Evolutionary conservation across 805 yeast species (phyloP).

Genomic region (Kluyveromyces wickerhamii): DNA sequence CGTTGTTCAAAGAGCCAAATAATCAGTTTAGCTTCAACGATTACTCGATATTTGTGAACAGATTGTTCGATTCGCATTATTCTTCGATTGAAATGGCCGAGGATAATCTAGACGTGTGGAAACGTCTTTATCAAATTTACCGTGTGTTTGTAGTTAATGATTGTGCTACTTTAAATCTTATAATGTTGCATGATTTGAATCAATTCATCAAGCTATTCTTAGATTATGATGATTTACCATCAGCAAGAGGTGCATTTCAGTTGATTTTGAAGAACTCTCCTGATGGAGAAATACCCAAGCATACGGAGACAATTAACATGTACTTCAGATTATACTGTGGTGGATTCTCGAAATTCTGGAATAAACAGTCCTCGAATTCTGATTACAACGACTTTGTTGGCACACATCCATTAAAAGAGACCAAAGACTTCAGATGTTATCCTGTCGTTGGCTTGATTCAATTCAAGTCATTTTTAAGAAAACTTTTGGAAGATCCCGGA

Average conservation of each 20-base stretch:
- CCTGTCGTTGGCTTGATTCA: conserved; percentile 8
- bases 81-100: no score
- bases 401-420: neutral
- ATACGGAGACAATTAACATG: conserved; percentile 14
- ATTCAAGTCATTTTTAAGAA: conserved; percentile 8
- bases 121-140: conserved; percentile 4
- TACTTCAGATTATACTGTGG: conserved; percentile 25
- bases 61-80: neutral
- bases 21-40: conserved; percentile 1
- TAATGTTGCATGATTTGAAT: conserved; percentile 15
- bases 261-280: conserved; percentile 12
- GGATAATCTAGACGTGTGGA: conserved; percentile 3
- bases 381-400: conserved; percentile 2
- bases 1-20: neutral
- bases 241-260: conserved; percentile 17
- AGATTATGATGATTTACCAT: conserved; percentile 15
- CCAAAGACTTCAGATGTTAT: conserved; percentile 8
- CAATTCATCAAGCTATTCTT: conserved; percentile 12
- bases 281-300: conserved; percentile 10
- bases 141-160: conserved; percentile 5
- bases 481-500: conserved; percentile 10
- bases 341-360: conserved; percentile 19
- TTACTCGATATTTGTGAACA: conserved; percentile 1
- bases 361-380: neutral
- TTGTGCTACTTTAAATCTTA: conserved; percentile 6